phyloP scores from a whole-genome alignment of 305 asterid genomes.

The Nicotiana rustica region DNA sequence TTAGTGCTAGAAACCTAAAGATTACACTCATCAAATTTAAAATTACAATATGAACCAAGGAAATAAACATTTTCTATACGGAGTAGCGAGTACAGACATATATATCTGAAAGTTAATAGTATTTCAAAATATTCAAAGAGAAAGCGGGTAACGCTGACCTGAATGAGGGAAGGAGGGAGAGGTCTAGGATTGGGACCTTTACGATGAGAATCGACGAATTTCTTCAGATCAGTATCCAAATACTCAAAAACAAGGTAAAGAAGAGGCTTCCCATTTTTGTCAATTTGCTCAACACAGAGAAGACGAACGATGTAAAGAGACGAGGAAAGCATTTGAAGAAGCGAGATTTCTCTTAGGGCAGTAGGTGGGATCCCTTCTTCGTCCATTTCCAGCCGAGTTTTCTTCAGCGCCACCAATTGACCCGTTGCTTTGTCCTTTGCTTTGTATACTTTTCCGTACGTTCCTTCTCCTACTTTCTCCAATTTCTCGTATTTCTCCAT shows the following conservation, averaged over 20 bases:
- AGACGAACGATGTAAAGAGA: constrained; percentile 85
- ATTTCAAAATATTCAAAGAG: too few species aligned
- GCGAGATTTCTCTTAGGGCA: constrained; percentile 88
- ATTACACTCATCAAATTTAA: too few species aligned
- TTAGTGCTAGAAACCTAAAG: too few species aligned
- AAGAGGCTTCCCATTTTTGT: constrained; percentile 83
- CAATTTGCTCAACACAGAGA: constrained; percentile 85
- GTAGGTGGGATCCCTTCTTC: constrained; percentile 98
- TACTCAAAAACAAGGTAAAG: constrained; percentile 93
- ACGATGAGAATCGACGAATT: constrained; percentile 81
- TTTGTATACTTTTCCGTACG: constrained; percentile 97
- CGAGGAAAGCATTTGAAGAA: constrained; percentile 95
- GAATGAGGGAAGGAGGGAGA: constrained; percentile 62
- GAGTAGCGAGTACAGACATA: too few species aligned
- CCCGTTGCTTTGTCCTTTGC: constrained; percentile 91
- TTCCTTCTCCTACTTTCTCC: constrained; percentile 97
- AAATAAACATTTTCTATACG: too few species aligned
- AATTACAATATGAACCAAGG: too few species aligned
- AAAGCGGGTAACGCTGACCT: constrained; percentile 14
- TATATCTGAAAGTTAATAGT: too few species aligned
- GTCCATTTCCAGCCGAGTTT: constrained; percentile 94
- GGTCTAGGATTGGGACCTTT: constrained; percentile 79
- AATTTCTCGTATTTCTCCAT: constrained; percentile 94
- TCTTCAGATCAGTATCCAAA: constrained; percentile 91
- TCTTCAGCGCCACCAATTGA: constrained; percentile 89